These are phyloP conservation scores for Ceratobasidium sp. DNA, from an alignment of 1,284 basidiomycete genomes.

Conservation along the genomic window DNA sequence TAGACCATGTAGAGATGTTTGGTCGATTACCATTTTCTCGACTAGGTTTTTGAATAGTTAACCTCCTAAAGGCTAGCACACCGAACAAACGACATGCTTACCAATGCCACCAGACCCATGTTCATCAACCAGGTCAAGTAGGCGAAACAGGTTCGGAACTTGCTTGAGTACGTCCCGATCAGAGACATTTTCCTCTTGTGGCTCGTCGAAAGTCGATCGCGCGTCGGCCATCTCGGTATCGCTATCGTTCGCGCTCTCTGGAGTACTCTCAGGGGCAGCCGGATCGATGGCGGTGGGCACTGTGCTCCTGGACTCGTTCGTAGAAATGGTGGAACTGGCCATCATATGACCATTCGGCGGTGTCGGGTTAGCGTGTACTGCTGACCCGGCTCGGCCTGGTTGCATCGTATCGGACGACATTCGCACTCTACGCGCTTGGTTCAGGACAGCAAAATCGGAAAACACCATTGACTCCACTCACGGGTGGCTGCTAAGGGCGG, in stretches of 20 bases:
- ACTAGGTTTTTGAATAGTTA: constrained; percentile 2
- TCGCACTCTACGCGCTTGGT: too few species aligned
- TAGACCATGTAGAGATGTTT: constrained; percentile 28
- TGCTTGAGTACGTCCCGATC: constrained; percentile 59
- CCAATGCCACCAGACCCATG: constrained; percentile 48
- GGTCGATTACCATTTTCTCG: constrained; percentile 47
- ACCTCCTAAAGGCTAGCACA: neutral
- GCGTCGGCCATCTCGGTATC: constrained; percentile 44
- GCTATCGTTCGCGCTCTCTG: constrained; percentile 1
- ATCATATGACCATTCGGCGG: neutral
- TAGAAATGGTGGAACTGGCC: neutral
- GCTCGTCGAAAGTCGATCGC: neutral
- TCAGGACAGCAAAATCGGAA: neutral
- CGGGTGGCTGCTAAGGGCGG: neutral
- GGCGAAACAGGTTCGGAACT: constrained; percentile 45
- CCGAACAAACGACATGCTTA: neutral
- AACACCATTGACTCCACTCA: neutral
- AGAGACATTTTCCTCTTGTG: constrained; percentile 54
- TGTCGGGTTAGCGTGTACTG: neutral
- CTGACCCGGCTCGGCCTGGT: neutral
- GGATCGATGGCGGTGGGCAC: neutral
- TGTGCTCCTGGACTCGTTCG: neutral
- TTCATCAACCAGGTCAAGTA: constrained; percentile 49
- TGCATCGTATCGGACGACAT: too few species aligned
- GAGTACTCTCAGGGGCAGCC: too few species aligned